Evolutionary conservation across 2,329 filamentous ascomycete species (phyloP).

Genomic region (Cryphonectria japonica): DNA sequence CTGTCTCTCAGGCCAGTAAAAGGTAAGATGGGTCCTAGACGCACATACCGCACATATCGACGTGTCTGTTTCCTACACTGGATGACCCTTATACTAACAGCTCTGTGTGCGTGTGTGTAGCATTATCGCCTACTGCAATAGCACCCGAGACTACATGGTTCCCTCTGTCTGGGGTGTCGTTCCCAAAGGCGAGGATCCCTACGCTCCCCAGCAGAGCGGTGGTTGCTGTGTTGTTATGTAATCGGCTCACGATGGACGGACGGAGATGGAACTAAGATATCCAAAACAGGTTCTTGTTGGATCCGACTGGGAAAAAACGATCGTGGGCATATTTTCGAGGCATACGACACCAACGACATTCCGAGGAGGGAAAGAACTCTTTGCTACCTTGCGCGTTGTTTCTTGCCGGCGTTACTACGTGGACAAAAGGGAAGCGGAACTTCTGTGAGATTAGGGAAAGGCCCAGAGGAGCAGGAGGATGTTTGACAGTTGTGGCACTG

Average conservation of each 20-base stretch:
- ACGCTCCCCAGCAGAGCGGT: slow-evolving; percentile 89
- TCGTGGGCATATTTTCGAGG: slow-evolving; percentile 24
- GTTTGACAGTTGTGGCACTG: slow-evolving; percentile 8
- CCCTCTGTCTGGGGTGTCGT: slow-evolving; percentile 95
- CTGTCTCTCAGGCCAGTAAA: slow-evolving; percentile 89
- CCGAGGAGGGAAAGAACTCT: slow-evolving; percentile 17
- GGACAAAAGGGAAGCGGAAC: slow-evolving; percentile 25
- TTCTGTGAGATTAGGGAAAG: slow-evolving; percentile 24
- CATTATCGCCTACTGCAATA: slow-evolving; percentile 97
- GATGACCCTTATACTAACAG: slow-evolving; percentile 15
- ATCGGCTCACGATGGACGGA: slow-evolving; percentile 27
- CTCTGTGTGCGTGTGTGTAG: slow-evolving; percentile 50
- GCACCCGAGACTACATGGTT: slow-evolving; percentile 98
- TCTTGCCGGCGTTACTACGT: slow-evolving; percentile 30
- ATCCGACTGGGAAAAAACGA: slow-evolving; percentile 16
- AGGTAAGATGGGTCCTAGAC: slow-evolving; percentile 59
- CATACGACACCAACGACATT: slow-evolving; percentile 24
- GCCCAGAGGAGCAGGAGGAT: slow-evolving; percentile 14
- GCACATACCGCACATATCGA: slow-evolving; percentile 9
- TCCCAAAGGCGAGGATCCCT: slow-evolving; percentile 96
- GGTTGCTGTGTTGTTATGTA: slow-evolving; percentile 98
- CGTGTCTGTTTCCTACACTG: not conserved
- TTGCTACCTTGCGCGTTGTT: slow-evolving; percentile 27
- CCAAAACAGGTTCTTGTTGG: slow-evolving; percentile 24
- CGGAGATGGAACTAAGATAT: slow-evolving; percentile 24